Percentiles rank a stretch among this genome's conserved stretches.
phyloP scores from a whole-genome alignment of 257 asterid species.

The Rauvolfia tetraphylla region DNA sequence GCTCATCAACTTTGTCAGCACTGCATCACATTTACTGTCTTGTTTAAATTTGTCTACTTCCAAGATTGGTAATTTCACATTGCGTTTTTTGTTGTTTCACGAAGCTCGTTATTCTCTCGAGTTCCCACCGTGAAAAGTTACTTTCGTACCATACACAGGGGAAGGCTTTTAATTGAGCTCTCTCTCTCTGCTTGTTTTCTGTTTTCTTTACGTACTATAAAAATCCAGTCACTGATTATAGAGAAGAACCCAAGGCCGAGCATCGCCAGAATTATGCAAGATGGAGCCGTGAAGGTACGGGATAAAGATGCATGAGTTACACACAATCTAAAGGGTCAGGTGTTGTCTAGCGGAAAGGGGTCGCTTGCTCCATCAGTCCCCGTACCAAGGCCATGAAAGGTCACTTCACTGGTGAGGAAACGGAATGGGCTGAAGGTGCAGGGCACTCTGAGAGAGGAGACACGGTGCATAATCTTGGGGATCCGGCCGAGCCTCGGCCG shows the following conservation, averaged over 20 bases:
- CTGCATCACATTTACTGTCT: conserved; percentile 5
- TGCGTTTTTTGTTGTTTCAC: too few species aligned
- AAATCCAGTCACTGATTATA: neutral
- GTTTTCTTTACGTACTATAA: neutral
- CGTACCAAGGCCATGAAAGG: conserved; percentile 25
- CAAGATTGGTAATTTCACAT: conserved; percentile 8
- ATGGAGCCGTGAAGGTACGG: conserved; percentile 1
- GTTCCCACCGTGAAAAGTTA: neutral
- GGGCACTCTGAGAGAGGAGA: conserved; percentile 19
- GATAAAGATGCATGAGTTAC: neutral
- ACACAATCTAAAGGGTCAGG: neutral
- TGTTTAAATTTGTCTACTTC: conserved; percentile 1
- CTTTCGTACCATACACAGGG: neutral
- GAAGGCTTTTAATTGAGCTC: neutral
- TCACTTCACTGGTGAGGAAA: conserved; percentile 19
- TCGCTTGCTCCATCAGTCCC: neutral
- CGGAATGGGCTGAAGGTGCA: neutral
- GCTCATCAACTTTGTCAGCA: conserved; percentile 1
- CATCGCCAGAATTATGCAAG: conserved; percentile 22
- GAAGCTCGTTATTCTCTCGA: neutral
- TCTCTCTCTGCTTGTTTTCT: neutral
- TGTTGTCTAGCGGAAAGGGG: neutral
- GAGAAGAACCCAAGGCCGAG: neutral
- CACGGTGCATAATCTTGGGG: conserved; percentile 46
- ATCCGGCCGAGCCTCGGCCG: conserved; percentile 40